Evolutionary conservation across 495 filamentous ascomycete genomes (phyloP), one percentile per base, ranked within the genome.

Genomic region (Talaromyces trachyspermus): DNA sequence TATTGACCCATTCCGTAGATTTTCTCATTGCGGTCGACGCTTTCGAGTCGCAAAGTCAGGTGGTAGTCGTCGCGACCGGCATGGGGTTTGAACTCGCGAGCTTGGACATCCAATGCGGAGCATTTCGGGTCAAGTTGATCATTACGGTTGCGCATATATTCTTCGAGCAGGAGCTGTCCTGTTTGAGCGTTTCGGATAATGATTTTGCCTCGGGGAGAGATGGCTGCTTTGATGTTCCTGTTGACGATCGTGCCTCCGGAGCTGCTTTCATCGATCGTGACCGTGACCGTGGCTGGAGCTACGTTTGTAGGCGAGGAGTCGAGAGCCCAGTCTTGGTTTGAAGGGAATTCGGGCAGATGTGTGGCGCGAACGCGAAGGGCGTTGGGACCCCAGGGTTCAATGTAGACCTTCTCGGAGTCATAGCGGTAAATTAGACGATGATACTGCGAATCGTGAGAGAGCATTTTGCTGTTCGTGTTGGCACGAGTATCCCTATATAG

Each of bases 1-100:
- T 81, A 81, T 56, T 81, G 77, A 10, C 78, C 78, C 78, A 81
- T 80, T 25, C 78, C 78, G 50, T 71, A 81, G 10, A 81, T 68
- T 55, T 73, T 77, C 58, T 81, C 78, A 24, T 69, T 57, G 0
- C 59, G 56, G 51, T 71, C 62, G 3, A 73, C 49, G 8, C 70
- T 73, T 54, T 80, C 77, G 44, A 81, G 64, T 0, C 78, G 67
- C 43, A 70, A 55, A 2, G 74, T 79, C 5, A 78, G 63, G 40
- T 72, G 68, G 55, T 72, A 78, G 43, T 77, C 72, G 17, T 63
- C 64, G 4, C 53, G 47, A n/a, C 74, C 74, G 2, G 65, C 58
- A 17, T 70, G 64, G 4, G 74, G 70, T n/a, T 66, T 63, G 50
- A 80, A 73, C 54, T 79, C 75, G 23, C 77, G 68, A 2, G 75